phyloP scores from a whole-genome alignment of 2,329 filamentous ascomycete species.

The Nothophoma quercina region DNA sequence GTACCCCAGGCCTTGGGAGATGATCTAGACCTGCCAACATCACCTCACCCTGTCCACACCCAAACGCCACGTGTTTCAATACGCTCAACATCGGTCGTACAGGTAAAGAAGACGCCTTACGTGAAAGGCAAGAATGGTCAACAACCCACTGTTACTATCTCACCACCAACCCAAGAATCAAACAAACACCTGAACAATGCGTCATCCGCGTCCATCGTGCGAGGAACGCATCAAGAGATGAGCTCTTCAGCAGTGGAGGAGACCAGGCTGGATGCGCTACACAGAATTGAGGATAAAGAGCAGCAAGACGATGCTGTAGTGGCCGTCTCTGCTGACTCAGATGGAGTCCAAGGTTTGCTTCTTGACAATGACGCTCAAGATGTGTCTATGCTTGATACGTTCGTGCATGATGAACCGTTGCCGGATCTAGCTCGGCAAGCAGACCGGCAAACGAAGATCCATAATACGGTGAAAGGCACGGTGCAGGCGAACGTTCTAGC shows the following conservation, averaged over 20 bases:
- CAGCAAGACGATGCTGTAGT: background rate
- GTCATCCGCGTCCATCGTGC: constrained; percentile 37
- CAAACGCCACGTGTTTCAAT: background rate
- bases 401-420: background rate
- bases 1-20: constrained; percentile 42
- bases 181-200: constrained; percentile 25
- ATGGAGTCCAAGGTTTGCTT: background rate
- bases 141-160: background rate
- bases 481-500: background rate
- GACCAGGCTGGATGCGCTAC: background rate
- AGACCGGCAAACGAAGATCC: background rate
- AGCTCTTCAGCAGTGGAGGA: constrained; percentile 8
- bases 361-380: background rate
- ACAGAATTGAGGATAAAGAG: background rate
- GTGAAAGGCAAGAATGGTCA: constrained; percentile 25
- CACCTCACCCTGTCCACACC: background rate
- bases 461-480: background rate
- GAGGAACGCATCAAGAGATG: constrained; percentile 32
- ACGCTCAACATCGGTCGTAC: constrained; percentile 23
- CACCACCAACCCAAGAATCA: constrained; percentile 16
- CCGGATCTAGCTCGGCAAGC: background rate
- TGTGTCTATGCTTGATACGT: background rate
- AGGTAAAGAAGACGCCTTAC: constrained; percentile 43
- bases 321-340: background rate
- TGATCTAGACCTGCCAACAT: constrained; percentile 13